Percentiles rank a stretch among this genome's conserved stretches.
Evolutionary conservation across 805 yeast species (phyloP).

Genomic region (Sugiyamaella floridensis): DNA sequence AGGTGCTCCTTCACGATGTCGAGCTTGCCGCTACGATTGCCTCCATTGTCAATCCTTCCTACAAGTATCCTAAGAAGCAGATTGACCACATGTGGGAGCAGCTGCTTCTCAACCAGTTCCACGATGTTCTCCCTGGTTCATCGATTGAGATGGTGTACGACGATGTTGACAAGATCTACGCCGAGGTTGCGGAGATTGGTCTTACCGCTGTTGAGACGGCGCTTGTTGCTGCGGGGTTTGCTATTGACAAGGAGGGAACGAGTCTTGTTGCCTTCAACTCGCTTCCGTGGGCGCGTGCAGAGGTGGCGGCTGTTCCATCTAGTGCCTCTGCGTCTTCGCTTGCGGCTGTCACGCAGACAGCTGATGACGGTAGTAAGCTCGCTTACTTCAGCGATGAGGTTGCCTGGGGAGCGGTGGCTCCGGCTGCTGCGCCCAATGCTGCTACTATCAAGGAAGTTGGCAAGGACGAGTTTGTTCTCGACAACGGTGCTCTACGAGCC

Average conservation of each 20-base stretch:
- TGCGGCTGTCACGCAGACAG: conserved; percentile 2
- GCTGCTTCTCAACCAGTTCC: conserved; percentile 85
- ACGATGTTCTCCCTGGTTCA: conserved; percentile 94
- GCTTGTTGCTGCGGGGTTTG: conserved; percentile 19
- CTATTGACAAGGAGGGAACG: conserved; percentile 5
- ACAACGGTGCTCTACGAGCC: conserved; percentile 57
- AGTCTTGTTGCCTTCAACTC: conserved; percentile 39
- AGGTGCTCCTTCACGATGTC: conserved; percentile 72
- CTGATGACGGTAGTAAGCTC: conserved; percentile 7
- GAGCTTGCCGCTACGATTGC: conserved; percentile 77
- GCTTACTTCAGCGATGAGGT: conserved; percentile 6
- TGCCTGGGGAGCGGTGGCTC: conserved; percentile 2
- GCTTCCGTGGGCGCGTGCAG: conserved; percentile 56
- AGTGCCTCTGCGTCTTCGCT: conserved; percentile 2
- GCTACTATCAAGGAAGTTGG: conserved; percentile 40
- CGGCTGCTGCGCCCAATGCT: conserved; percentile 4
- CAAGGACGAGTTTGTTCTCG: conserved; percentile 42
- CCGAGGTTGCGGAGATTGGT: conserved; percentile 48
- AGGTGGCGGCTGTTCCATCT: conserved; percentile 36
- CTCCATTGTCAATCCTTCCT: conserved; percentile 45
- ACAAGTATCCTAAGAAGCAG: conserved; percentile 63
- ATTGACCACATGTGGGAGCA: conserved; percentile 78
- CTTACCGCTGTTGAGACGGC: conserved; percentile 45
- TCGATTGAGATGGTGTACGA: conserved; percentile 93
- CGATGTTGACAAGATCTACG: conserved; percentile 75